These are phyloP conservation scores for Lactuca saligna DNA, from an alignment of 129 eudicot genomes.

Conservation along the genomic window DNA sequence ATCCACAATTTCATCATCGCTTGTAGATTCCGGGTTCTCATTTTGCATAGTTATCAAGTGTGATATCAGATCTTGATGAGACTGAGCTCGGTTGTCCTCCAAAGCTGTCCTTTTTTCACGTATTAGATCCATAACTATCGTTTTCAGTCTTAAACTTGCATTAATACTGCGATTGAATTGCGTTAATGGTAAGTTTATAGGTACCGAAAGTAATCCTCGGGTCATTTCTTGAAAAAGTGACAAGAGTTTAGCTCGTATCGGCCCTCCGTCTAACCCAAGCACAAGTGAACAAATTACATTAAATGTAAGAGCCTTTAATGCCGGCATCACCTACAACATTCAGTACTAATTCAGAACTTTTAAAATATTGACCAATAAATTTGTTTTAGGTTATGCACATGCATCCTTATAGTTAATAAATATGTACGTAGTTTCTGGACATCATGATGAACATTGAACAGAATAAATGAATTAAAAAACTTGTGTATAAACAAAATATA, in stretches of 20 bases:
- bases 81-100: not conserved
- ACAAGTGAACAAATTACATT: conserved; percentile 27
- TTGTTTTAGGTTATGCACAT: no score
- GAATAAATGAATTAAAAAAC: no score
- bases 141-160: conserved; percentile 18
- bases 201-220: conserved; percentile 20
- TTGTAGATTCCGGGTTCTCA: not conserved
- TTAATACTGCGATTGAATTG: conserved; percentile 22
- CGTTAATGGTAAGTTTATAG: conserved; percentile 31
- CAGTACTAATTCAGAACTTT: no score
- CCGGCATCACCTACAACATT: conserved; percentile 25
- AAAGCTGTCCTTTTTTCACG: conserved; percentile 11
- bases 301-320: conserved; percentile 26
- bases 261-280: conserved; percentile 27
- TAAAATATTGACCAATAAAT: no score
- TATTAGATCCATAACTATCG: conserved; percentile 24
- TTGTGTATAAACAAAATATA: no score
- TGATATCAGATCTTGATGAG: conserved; percentile 29
- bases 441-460: no score
- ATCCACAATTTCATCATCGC: conserved; percentile 36
- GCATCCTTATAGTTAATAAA: no score
- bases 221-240: conserved; percentile 9
- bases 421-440: no score
- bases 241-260: conserved; percentile 25
- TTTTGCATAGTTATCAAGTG: conserved; percentile 20